Base-by-base conservation (phyloP, 495 filamentous ascomycete species). In the Hypoxylon perforatum region DNA sequence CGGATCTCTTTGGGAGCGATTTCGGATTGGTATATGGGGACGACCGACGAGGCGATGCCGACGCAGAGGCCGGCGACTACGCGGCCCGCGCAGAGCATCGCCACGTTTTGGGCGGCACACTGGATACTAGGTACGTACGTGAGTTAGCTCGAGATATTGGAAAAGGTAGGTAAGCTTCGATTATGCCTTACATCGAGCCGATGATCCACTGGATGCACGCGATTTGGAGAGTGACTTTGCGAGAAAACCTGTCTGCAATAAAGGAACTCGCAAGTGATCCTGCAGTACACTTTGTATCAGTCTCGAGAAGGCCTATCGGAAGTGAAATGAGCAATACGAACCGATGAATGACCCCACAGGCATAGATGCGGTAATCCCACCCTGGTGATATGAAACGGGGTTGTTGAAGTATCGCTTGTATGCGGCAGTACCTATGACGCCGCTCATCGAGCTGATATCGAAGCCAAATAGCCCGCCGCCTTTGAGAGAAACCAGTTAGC, bases 11-110 rank as follows among this genome's bases (percentile, higher is more conserved):
- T 90, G 15, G 89, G 91, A 4, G 91, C 85, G 55, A 94, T 85
- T 74, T 95, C 92, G 35, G 91, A 85, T 56, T 91, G 88, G 69
- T 94, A 94, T 19, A 93, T 87, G 4, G 92, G 92, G 30, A 91
- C 90, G 48, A 92, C 80, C 14, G 90, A 85, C 3, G 90, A 92
- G 11, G 86, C 87, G 52, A 92, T 90, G 61, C 92, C 92, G 58
- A 92, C 87, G 56, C 87, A 90, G 44, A 95, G 63, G 50, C 92
- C 92, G 57, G 86, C 82, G 39, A 94, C 79, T 45, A 91, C 84
- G 65, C 92, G 87, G 7, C 91, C 92, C 59, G 78, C 84, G 10
- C 90, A 84, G 17, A 94, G 82, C 78, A 90, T 86, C 19, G 80
- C 81, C 44, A 91, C 79, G 51, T 86, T 86, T 50, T 85, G 78